phyloP scores from a whole-genome alignment of 129 eudicot genomes.

The Pseudognaphalium luteoalbum region DNA sequence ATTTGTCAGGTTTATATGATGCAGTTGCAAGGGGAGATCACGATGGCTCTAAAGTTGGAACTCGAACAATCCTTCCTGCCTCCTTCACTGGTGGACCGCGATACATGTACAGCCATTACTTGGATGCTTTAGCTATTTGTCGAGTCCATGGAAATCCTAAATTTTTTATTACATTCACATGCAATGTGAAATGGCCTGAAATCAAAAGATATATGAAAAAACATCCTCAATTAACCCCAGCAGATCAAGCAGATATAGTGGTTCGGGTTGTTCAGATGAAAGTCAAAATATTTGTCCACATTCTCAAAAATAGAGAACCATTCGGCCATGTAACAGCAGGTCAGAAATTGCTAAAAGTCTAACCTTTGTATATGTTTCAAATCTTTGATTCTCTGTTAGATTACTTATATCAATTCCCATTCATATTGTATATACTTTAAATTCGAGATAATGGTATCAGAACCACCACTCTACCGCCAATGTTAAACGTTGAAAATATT shows the following conservation, averaged over 20 bases:
- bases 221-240: background rate
- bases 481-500: no score
- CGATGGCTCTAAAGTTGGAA: background rate
- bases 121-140: conserved; percentile 8
- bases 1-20: background rate
- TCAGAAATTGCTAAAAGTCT: background rate
- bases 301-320: background rate
- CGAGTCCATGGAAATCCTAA: background rate
- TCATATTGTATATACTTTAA: no score
- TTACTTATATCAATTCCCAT: no score
- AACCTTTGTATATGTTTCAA: no score
- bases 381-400: no score
- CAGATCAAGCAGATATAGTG: background rate
- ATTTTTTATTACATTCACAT: background rate
- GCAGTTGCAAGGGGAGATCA: background rate
- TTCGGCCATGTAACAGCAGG: background rate
- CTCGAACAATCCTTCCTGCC: background rate
- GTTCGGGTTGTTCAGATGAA: background rate
- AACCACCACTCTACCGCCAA: no score
- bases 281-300: background rate
- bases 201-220: background rate
- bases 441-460: no score
- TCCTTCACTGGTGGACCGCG: conserved; percentile 19
- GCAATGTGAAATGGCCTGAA: background rate
- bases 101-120: conserved; percentile 15